Evolutionary conservation across 495 filamentous ascomycete species (phyloP).

Genomic region (Neurospora sp.): DNA sequence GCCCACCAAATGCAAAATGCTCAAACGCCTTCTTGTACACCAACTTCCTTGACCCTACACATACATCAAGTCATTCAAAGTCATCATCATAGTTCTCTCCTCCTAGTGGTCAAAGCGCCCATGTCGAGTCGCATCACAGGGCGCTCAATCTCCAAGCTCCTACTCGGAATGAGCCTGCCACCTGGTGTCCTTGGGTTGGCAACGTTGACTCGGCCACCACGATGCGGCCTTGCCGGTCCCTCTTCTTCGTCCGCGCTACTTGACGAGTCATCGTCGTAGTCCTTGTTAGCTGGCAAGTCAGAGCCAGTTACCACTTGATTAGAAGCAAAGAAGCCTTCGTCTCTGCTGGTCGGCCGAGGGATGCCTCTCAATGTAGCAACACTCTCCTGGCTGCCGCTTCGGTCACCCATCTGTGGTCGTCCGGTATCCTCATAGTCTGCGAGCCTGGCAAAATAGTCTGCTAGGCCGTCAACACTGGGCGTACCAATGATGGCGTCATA

Average conservation of each 20-base stretch:
- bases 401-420: constrained; percentile 3
- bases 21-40: not conserved
- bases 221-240: constrained; percentile 29
- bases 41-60: not conserved
- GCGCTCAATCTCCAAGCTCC: constrained; percentile 38
- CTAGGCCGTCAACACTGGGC: constrained; percentile 66
- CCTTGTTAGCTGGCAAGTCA: not conserved
- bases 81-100: not conserved
- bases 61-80: not conserved
- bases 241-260: constrained; percentile 27
- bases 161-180: constrained; percentile 34
- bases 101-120: not conserved
- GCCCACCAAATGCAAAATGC: not conserved
- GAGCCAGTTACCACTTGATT: not conserved
- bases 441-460: constrained; percentile 74
- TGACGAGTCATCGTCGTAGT: constrained; percentile 25
- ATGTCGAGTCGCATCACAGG: constrained; percentile 29
- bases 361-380: not conserved
- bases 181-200: constrained; percentile 46
- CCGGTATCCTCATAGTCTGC: constrained; percentile 34
- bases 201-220: constrained; percentile 41
- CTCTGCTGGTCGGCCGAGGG: not conserved
- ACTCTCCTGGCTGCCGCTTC: not conserved
- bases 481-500: constrained; percentile 81
- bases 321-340: not conserved